Conservation (phyloP, 73 alveolate species). For the Uronychia binucleata region DNA sequence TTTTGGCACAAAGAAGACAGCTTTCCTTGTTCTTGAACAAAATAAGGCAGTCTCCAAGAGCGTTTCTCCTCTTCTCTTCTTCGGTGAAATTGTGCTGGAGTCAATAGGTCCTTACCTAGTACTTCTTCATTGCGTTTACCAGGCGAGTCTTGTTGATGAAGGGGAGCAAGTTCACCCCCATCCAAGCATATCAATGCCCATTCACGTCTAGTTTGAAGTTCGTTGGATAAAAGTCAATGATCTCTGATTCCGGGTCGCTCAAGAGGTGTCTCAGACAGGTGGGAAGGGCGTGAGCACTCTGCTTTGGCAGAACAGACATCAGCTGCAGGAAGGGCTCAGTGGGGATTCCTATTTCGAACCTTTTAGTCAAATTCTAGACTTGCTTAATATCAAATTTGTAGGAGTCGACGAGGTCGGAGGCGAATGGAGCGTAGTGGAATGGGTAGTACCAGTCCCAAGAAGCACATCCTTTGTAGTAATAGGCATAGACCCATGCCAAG, state of each 20-base stretch:
- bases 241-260: conserved; percentile 82
- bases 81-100: conserved; percentile 11
- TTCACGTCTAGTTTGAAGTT: conserved; percentile 95
- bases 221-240: conserved; percentile 97
- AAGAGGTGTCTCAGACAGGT: conserved; percentile 70
- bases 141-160: conserved; percentile 92
- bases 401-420: conserved; percentile 84
- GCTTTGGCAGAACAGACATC: conserved; percentile 94
- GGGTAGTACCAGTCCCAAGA: conserved; percentile 99
- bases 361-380: conserved; percentile 3
- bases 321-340: conserved; percentile 88
- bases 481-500: conserved; percentile 95
- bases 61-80: conserved; percentile 52
- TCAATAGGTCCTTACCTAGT: conserved; percentile 19
- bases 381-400: conserved; percentile 36
- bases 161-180: conserved; percentile 97
- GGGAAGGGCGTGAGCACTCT: conserved; percentile 89
- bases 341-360: conserved; percentile 77
- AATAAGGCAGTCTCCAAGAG: conserved; percentile 1
- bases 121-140: conserved; percentile 50
- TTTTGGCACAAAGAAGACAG: conserved; percentile 1
- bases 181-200: conserved; percentile 98
- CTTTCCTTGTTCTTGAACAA: neutral
- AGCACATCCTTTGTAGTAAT: conserved; percentile 97
- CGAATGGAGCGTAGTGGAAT: conserved; percentile 98